Evolutionary conservation across 495 filamentous ascomycete genomes (phyloP).

Genomic region (Poronia punctata): DNA sequence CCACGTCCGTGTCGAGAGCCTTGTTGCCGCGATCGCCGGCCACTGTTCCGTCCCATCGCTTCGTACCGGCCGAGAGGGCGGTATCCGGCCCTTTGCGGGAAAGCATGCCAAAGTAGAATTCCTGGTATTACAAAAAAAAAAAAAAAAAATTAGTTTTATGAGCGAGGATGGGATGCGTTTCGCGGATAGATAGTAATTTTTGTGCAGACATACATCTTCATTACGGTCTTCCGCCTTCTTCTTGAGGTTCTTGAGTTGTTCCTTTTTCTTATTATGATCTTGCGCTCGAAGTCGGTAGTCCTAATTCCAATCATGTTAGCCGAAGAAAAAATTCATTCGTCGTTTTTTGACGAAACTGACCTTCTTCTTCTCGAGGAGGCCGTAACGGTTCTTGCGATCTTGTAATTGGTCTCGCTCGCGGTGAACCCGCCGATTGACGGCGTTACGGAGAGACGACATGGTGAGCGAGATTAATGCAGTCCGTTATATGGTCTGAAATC

Average conservation of each 20-base stretch:
- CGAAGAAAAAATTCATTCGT: too few relatives aligned
- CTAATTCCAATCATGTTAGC: slow-evolving; percentile 33
- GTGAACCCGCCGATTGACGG: slow-evolving; percentile 62
- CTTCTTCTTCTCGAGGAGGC: slow-evolving; percentile 33
- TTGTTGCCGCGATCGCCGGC: slow-evolving; percentile 59
- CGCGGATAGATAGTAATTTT: slow-evolving; percentile 38
- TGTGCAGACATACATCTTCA: slow-evolving; percentile 60
- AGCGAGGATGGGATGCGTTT: too few relatives aligned
- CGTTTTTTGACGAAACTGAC: too few relatives aligned
- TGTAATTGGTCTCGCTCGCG: slow-evolving; percentile 84
- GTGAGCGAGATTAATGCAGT: slow-evolving; percentile 4
- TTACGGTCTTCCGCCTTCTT: slow-evolving; percentile 82
- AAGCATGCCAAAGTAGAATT: slow-evolving; percentile 89
- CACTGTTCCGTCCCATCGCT: slow-evolving; percentile 41
- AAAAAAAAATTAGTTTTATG: neutral
- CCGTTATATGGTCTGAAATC: too few relatives aligned
- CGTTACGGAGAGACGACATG: slow-evolving; percentile 81
- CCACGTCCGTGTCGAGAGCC: slow-evolving; percentile 57
- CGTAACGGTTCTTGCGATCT: slow-evolving; percentile 15
- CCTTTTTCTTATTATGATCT: slow-evolving; percentile 82
- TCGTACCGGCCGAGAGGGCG: slow-evolving; percentile 30
- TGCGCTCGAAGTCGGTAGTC: slow-evolving; percentile 88
- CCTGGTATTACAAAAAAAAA: neutral
- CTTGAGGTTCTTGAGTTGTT: slow-evolving; percentile 66
- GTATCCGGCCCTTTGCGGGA: slow-evolving; percentile 39